Base-by-base conservation (phyloP, 2,329 filamentous ascomycete species). In the Cordyceps militaris region DNA sequence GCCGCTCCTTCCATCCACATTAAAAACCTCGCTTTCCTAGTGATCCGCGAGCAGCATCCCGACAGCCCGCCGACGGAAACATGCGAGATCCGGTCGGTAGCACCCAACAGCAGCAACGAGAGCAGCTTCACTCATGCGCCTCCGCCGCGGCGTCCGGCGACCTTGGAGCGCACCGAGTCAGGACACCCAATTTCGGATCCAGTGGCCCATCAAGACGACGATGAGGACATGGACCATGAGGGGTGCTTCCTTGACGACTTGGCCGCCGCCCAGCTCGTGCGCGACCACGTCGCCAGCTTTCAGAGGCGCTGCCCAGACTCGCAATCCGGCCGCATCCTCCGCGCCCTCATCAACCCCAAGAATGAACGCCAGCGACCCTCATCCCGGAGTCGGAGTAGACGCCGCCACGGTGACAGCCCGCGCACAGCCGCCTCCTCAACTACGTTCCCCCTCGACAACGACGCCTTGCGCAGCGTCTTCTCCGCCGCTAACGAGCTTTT, bases 401-500 rank as follows among this genome's bases (percentile, higher is more conserved):
- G 43, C 46, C 24, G 44, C 16, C 23, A 42, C 40, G 32, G 34
- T 13, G 14, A 23, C 43, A 28, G 40, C 44, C 8, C 34, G 8
- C 9, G 36, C 3, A 21, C 32, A 28, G 10, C 77, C 5, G 77
- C 26, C 11, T 19, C 50, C 69, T 73, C 5, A 73, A 73, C 21
- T 75, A 78, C 40, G 7, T 81, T 83, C 51, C 71, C 74, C 1
- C 75, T 86, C 32, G 82, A 85, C 69, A 77, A 84, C 63, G 72
- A 76, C 14, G 80, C 81, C 4, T 73, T 86, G 2, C 73, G 76
- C 49, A 78, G 76, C 65, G 83, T 86, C 61, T 82, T 86, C 65
- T 79, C 76, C 11, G 78, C 83, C 9, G 79, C 79, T 44, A 85
- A 87, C 69, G 79, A 82, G 55, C 75, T 86, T 44, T 86, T 87